Conservation (phyloP, 2,329 filamentous ascomycete genomes). For the Aspergillus nomiae region DNA sequence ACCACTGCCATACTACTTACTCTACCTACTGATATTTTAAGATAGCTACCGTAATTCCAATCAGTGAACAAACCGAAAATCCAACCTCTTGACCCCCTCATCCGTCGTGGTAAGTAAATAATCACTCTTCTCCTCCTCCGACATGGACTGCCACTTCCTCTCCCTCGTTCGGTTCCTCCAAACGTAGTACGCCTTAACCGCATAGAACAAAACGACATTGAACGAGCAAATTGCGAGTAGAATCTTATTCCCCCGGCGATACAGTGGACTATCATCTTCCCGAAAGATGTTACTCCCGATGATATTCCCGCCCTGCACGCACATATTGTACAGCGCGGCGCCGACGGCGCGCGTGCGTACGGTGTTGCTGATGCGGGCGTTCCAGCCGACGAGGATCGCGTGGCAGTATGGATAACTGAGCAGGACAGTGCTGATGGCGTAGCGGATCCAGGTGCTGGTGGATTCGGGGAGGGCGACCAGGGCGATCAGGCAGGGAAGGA, state of each 20-base stretch:
- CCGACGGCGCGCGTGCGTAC: constrained; percentile 65
- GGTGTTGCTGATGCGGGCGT: constrained; percentile 63
- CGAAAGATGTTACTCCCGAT: constrained; percentile 52
- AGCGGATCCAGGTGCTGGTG: constrained; percentile 53
- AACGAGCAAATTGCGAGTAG: constrained; percentile 53
- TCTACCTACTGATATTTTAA: too few relatives aligned
- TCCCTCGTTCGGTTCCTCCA: constrained; percentile 42
- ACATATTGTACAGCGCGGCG: constrained; percentile 61
- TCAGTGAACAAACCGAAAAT: constrained; percentile 23
- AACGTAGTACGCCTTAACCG: constrained; percentile 32
- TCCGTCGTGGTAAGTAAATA: constrained; percentile 52
- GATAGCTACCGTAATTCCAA: too few relatives aligned
- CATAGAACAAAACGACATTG: constrained; percentile 50
- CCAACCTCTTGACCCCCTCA: constrained; percentile 45
- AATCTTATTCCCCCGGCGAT: constrained; percentile 56
- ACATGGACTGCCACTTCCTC: constrained; percentile 32
- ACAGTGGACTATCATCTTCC: constrained; percentile 54
- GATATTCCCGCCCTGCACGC: constrained; percentile 34
- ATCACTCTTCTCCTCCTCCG: constrained; percentile 18
- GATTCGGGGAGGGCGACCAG: constrained; percentile 46
- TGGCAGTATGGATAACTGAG: constrained; percentile 60
- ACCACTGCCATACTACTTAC: background rate
- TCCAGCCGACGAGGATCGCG: constrained; percentile 63
- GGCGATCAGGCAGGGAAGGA: constrained; percentile 60
- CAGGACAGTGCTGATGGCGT: constrained; percentile 52